These are phyloP conservation scores for Vicia villosa DNA, from an alignment of 306 rosid genomes.

Conservation along the genomic window DNA sequence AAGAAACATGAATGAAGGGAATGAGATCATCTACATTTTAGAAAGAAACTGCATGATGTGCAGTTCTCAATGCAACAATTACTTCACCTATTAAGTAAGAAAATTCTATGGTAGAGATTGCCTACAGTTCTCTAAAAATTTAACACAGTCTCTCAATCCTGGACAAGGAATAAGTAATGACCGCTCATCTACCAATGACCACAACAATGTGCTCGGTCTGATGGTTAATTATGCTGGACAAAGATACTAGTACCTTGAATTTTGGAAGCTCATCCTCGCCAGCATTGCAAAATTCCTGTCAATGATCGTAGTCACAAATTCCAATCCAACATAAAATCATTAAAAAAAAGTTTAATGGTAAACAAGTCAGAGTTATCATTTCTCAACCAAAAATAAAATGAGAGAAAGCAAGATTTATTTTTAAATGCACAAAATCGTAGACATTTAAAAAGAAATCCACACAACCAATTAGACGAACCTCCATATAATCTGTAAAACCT, in stretches of 20 bases:
- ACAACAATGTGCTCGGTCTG: constrained; percentile 7
- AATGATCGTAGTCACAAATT: constrained; percentile 27
- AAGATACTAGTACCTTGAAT: constrained; percentile 57
- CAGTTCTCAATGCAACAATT: not conserved
- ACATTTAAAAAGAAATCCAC: constrained; percentile 13
- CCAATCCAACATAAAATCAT: constrained; percentile 27
- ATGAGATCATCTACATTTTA: constrained; percentile 1
- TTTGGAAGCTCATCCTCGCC: constrained; percentile 61
- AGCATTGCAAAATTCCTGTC: constrained; percentile 67
- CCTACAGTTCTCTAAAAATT: not conserved
- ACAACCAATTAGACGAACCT: constrained; percentile 49
- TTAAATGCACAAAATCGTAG: constrained; percentile 1
- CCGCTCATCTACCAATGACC: not conserved
- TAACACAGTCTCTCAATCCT: not conserved
- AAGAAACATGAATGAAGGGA: not conserved
- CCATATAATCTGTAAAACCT: constrained; percentile 77
- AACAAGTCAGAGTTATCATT: constrained; percentile 18
- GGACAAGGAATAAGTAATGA: not conserved
- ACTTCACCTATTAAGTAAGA: not conserved
- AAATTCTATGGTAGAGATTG: not conserved
- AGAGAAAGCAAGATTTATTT: constrained; percentile 20
- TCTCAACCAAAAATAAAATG: constrained; percentile 5
- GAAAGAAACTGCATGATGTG: constrained; percentile 15
- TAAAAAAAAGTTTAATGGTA: not conserved
- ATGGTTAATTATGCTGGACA: constrained; percentile 31